Base-by-base conservation (phyloP, 352 stramenopile genomes). In the Aphanomyces euteiches region DNA sequence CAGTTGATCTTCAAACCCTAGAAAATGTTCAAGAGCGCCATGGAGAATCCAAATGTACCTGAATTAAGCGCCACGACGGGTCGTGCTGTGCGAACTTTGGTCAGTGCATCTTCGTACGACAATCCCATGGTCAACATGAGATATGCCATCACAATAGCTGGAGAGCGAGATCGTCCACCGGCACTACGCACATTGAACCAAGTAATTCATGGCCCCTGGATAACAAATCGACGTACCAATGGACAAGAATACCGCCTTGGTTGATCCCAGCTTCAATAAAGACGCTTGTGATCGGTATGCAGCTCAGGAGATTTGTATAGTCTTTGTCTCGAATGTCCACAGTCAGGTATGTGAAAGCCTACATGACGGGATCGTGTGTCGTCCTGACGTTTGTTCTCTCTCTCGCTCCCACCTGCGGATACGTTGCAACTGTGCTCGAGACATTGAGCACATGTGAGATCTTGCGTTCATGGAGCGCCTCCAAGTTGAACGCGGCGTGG, bases 291-390 rank as follows among this genome's bases (percentile, higher is more conserved):
- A 90, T 66, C 0, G 88, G 88, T 3, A 97, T 74, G 43, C 82
- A 93, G 70, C 88, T 94, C 13, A 97, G 79, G 68, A 97, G 69
- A 57, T 96, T 95, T 3, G 90, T 76, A 64, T 94, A 87, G 64
- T 96, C 89, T 66, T 96, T 96, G 75, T 97, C 90, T 34, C 90
- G 82, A 36, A 97, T 82, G 64, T 82, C 85, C n/a, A 96, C 73
- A 68, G 84, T 96, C 47, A 97, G 75, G 77, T 97, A 97, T 19
- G 83, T 93, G 64, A 97, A 97, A 21, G 87, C 75, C 53, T 67
- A 53, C 54, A 17, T 60, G 3, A 17, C n/a, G 15, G 47, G n/a
- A 19, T 19, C 15, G n/a, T 19, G n/a, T 19, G 1, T 19, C 15
- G 15, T 54, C 15, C 47, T 19, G n/a, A 19, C 15, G n/a, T 19